phyloP scores from a whole-genome alignment of 192 early-diverging fungal genomes.

The Paraglomus brasilianum region DNA sequence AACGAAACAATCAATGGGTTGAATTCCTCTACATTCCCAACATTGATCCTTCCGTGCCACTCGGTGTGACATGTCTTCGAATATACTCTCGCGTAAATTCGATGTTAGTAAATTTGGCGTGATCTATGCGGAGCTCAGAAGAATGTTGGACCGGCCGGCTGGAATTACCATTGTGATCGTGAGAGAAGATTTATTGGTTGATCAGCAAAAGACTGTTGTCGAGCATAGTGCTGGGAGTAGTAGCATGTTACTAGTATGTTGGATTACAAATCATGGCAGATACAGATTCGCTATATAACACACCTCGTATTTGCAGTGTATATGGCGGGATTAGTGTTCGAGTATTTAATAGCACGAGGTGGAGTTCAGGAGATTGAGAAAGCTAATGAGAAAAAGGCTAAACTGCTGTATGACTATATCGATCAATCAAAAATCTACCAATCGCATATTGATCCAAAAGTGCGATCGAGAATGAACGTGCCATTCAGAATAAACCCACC shows the following conservation, averaged over 20 bases:
- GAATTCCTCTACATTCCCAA: slow-evolving; percentile 67
- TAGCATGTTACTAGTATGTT: slow-evolving; percentile 63
- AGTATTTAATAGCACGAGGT: slow-evolving; percentile 70
- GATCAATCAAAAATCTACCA: slow-evolving; percentile 67
- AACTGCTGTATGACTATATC: slow-evolving; percentile 66
- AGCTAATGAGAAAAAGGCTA: slow-evolving; percentile 70
- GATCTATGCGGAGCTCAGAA: slow-evolving; percentile 97
- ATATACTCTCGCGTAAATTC: slow-evolving; percentile 75
- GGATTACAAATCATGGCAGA: slow-evolving; percentile 82
- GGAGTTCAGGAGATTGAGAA: slow-evolving; percentile 67
- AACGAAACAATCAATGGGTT: slow-evolving; percentile 99
- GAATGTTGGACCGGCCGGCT: slow-evolving; percentile 89
- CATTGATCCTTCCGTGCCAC: slow-evolving; percentile 59
- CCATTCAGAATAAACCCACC: slow-evolving; percentile 69
- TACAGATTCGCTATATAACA: slow-evolving; percentile 91
- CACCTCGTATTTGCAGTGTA: slow-evolving; percentile 94
- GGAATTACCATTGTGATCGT: slow-evolving; percentile 93
- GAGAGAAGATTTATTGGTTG: slow-evolving; percentile 79
- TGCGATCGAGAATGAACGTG: slow-evolving; percentile 88
- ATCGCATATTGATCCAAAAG: slow-evolving; percentile 58
- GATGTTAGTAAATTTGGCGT: slow-evolving; percentile 82
- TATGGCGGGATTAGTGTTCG: slow-evolving; percentile 85
- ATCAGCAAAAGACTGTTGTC: slow-evolving; percentile 30
- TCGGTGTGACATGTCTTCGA: slow-evolving; percentile 90
- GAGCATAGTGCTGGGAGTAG: slow-evolving; percentile 23